Evolutionary conservation across 352 stramenopile genomes (phyloP).

Genomic region (Phytophthora brassicae): DNA sequence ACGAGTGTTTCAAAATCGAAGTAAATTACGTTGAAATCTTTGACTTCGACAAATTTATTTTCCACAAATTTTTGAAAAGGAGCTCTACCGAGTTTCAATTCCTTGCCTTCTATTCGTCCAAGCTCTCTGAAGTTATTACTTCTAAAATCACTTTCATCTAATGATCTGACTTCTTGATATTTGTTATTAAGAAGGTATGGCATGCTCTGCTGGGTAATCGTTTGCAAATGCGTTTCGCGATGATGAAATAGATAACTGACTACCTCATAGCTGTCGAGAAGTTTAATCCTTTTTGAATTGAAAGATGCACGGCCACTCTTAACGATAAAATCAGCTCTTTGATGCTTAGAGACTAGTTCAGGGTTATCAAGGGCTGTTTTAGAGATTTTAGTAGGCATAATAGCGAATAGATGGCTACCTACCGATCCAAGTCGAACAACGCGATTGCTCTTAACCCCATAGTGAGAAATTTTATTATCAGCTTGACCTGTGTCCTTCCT

Average conservation of each 20-base stretch:
- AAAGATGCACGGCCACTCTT: conserved; percentile 6
- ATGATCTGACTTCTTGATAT: conserved; percentile 5
- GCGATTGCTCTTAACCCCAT: conserved; percentile 10
- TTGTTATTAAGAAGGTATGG: conserved; percentile 11
- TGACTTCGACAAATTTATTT: conserved; percentile 1
- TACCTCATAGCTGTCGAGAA: conserved; percentile 28
- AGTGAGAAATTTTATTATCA: conserved; percentile 18
- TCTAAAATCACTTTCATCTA: conserved; percentile 2
- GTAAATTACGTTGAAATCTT: conserved; percentile 7
- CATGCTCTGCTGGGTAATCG: conserved; percentile 8
- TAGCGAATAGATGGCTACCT: conserved; percentile 30
- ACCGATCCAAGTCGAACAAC: conserved; percentile 21
- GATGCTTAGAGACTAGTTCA: conserved; percentile 21
- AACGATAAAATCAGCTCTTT: conserved; percentile 27
- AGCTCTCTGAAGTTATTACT: conserved; percentile 6
- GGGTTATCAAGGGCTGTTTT: conserved; percentile 27
- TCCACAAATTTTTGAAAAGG: conserved; percentile 5
- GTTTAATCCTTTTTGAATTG: conserved; percentile 23
- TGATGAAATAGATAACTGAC: conserved; percentile 28
- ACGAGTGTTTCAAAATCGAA: conserved; percentile 14
- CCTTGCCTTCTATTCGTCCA: background rate
- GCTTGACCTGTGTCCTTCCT: conserved; percentile 12
- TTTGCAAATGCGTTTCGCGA: conserved; percentile 9
- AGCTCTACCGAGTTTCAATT: conserved; percentile 8
- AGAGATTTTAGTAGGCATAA: conserved; percentile 28